Conservation (phyloP, 176 grass and related monocot genomes). For the Musa itinerans region DNA sequence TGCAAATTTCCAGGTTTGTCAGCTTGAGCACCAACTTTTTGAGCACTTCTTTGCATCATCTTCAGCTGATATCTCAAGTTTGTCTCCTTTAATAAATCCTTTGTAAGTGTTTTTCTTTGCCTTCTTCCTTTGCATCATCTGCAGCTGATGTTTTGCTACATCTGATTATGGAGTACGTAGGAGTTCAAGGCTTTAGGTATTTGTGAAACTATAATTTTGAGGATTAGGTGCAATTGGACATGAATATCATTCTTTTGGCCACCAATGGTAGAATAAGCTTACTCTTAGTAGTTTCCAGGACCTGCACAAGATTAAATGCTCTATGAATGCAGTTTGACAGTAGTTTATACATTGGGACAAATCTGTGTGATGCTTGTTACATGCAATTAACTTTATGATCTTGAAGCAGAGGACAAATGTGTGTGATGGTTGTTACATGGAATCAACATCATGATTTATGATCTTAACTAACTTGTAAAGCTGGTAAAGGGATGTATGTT, state of each 20-base stretch:
- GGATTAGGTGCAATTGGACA: neutral
- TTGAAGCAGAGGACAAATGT: no score
- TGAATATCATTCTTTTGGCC: neutral
- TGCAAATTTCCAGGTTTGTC: conserved; percentile 55
- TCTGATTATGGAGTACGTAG: neutral
- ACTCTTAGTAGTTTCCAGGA: no score
- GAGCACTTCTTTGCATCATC: conserved; percentile 92
- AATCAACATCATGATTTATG: no score
- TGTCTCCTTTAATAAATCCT: conserved; percentile 82
- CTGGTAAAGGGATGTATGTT: no score
- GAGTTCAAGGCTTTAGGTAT: neutral
- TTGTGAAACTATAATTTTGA: neutral
- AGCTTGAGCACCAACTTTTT: conserved; percentile 99
- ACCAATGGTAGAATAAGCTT: no score
- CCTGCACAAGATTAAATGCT: no score
- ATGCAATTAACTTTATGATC: no score
- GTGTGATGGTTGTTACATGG: no score
- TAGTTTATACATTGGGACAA: no score
- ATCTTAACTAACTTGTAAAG: no score
- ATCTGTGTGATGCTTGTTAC: no score
- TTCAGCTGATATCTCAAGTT: conserved; percentile 69
- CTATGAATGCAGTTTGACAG: no score
- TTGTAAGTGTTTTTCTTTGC: conserved; percentile 46
- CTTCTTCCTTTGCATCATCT: neutral
- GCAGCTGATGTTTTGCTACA: neutral